Percentiles rank a stretch among this genome's conserved stretches.
phyloP scores from a whole-genome alignment of 2,329 filamentous ascomycete genomes.

The Ascocoryne sarcoides region DNA sequence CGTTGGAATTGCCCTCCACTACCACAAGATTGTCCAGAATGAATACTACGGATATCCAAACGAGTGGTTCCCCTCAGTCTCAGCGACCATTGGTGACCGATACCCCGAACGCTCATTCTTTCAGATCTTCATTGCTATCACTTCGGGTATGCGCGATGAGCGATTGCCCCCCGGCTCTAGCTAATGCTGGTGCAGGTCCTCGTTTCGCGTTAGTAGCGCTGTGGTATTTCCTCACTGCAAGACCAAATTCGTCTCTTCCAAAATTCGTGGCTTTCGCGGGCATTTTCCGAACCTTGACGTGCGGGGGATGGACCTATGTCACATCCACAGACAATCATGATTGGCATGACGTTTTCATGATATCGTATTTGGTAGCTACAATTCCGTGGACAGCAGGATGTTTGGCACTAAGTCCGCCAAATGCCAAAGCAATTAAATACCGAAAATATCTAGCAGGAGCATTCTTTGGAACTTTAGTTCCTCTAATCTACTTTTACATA shows the following conservation, averaged over 20 bases:
- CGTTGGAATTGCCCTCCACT: constrained; percentile 76
- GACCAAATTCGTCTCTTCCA: constrained; percentile 65
- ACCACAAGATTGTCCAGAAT: constrained; percentile 95
- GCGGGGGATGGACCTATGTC: constrained; percentile 96
- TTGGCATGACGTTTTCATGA: constrained; percentile 99
- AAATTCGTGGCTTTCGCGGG: constrained; percentile 75
- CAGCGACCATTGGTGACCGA: constrained; percentile 91
- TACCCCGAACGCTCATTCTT: constrained; percentile 97
- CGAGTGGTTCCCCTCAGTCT: constrained; percentile 96
- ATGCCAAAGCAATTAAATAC: constrained; percentile 75
- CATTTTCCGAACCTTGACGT: constrained; percentile 81
- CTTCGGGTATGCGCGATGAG: constrained; percentile 54
- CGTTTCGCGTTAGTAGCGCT: constrained; percentile 84
- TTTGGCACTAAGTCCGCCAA: constrained; percentile 71
- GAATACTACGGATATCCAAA: constrained; percentile 90
- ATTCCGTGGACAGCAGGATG: constrained; percentile 93
- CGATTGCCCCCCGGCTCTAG: not conserved
- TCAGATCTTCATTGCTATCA: constrained; percentile 94
- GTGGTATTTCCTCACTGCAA: constrained; percentile 83
- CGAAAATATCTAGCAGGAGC: constrained; percentile 72
- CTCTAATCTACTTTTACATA: constrained; percentile 93
- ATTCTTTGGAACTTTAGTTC: constrained; percentile 87
- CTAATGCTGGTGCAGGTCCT: constrained; percentile 48
- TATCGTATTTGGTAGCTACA: constrained; percentile 89
- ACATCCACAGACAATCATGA: constrained; percentile 97